A percentile compares a stretch with the other conserved stretches of the same genome.
Conservation (phyloP, 768 basidiomycete species). For the Termitomyces sp. region DNA sequence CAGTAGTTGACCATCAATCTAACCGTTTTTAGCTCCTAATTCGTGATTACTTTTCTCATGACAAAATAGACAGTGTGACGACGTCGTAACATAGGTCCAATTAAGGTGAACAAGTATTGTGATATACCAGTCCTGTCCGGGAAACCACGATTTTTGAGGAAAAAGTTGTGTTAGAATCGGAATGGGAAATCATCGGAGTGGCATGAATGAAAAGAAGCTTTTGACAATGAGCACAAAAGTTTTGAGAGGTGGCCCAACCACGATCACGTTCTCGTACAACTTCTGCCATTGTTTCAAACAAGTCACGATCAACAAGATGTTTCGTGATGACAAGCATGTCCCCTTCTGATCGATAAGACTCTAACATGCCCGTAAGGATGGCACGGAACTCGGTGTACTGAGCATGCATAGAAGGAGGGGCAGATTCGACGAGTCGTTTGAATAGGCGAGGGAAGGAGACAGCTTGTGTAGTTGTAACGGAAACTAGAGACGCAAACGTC, state of each 20-base stretch:
- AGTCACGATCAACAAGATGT: slow-evolving; percentile 74
- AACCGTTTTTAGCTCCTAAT: slow-evolving; percentile 8
- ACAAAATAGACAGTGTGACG: not conserved
- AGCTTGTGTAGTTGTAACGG: slow-evolving; percentile 72
- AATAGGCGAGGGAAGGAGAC: slow-evolving; percentile 92
- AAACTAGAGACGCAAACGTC: slow-evolving; percentile 80
- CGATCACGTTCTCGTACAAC: slow-evolving; percentile 50
- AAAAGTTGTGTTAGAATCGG: slow-evolving; percentile 13
- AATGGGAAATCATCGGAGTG: slow-evolving; percentile 1
- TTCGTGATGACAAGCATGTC: slow-evolving; percentile 87
- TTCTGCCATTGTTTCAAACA: slow-evolving; percentile 70
- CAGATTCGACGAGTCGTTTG: slow-evolving; percentile 82
- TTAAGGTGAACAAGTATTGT: slow-evolving; percentile 35
- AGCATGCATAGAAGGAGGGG: slow-evolving; percentile 53
- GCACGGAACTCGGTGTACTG: slow-evolving; percentile 89
- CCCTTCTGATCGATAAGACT: slow-evolving; percentile 89
- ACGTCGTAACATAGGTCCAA: not conserved
- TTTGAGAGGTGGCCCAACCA: slow-evolving; percentile 59
- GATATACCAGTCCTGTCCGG: slow-evolving; percentile 60
- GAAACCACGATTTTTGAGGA: slow-evolving; percentile 38
- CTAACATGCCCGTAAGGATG: slow-evolving; percentile 93
- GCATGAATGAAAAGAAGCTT: slow-evolving; percentile 32
- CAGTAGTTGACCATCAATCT: not conserved
- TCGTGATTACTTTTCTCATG: not conserved
- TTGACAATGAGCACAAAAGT: slow-evolving; percentile 51